Conservation (phyloP, 306 rosid genomes). For the Fragaria ananassa region DNA sequence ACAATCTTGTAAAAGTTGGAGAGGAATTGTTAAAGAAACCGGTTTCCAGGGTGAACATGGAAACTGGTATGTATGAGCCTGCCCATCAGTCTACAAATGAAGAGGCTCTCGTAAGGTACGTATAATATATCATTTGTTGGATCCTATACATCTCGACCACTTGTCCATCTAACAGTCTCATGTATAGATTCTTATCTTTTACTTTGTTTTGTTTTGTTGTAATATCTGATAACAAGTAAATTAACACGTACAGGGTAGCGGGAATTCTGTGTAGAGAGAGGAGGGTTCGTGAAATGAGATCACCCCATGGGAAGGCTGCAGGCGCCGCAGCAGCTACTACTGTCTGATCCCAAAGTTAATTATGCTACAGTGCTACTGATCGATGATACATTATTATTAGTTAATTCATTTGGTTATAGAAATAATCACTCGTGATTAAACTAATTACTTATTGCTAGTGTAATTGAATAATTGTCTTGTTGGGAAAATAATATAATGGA, state of each 20-base stretch:
- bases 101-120: constrained; percentile 35
- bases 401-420: background rate
- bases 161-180: background rate
- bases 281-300: constrained; percentile 31
- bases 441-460: background rate
- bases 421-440: background rate
- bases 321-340: background rate
- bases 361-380: background rate
- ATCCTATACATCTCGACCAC: background rate
- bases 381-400: background rate
- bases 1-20: constrained; percentile 31
- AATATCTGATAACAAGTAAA: background rate
- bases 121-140: background rate
- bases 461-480: background rate
- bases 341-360: no score
- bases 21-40: constrained; percentile 31
- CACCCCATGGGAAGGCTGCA: constrained; percentile 23
- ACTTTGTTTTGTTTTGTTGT: background rate
- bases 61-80: constrained; percentile 23
- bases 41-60: constrained; percentile 30
- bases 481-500: no score
- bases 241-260: constrained; percentile 37
- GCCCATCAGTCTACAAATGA: constrained; percentile 25
- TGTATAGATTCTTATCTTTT: no score
- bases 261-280: constrained; percentile 44